Conservation (phyloP, 495 filamentous ascomycete species). For the Trichocladium uniseriatum region DNA sequence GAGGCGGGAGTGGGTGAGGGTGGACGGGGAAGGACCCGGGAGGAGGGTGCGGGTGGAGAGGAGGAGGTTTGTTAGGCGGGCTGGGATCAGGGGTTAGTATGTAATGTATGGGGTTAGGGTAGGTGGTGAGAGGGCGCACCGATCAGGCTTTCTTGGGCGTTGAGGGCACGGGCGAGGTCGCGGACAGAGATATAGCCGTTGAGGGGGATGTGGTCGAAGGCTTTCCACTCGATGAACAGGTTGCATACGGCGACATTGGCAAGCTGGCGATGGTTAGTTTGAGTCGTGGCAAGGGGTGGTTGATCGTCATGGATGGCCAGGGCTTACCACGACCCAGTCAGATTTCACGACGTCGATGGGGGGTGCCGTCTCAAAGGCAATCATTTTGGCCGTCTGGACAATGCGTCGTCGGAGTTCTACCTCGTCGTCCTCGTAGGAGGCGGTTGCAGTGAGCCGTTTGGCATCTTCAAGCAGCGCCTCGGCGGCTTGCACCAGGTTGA, state of each 20-base stretch:
- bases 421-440: not conserved
- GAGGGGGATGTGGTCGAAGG: slow-evolving; percentile 26
- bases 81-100: slow-evolving; percentile 2
- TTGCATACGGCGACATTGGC: slow-evolving; percentile 18
- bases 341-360: slow-evolving; percentile 17
- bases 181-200: slow-evolving; percentile 18
- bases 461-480: slow-evolving; percentile 19
- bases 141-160: slow-evolving; percentile 22
- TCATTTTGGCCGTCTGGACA: slow-evolving; percentile 14
- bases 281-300: not conserved
- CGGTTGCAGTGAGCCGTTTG: slow-evolving; percentile 6
- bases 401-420: slow-evolving; percentile 6
- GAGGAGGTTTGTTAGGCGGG: slow-evolving; percentile 17
- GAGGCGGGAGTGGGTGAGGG: slow-evolving; percentile 17
- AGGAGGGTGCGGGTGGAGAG: slow-evolving; percentile 14
- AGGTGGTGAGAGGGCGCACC: slow-evolving; percentile 2
- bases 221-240: slow-evolving; percentile 25
- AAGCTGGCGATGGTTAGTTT: slow-evolving; percentile 7
- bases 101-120: not conserved
- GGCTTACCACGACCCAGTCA: slow-evolving; percentile 20
- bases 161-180: slow-evolving; percentile 17
- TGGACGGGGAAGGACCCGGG: slow-evolving; percentile 1
- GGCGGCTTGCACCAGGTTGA: slow-evolving; percentile 21
- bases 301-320: not conserved
- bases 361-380: slow-evolving; percentile 15